Evolutionary conservation across 768 basidiomycete genomes (phyloP), one percentile per base, ranked within the genome.

Genomic region (Xanthoconium purpureum): DNA sequence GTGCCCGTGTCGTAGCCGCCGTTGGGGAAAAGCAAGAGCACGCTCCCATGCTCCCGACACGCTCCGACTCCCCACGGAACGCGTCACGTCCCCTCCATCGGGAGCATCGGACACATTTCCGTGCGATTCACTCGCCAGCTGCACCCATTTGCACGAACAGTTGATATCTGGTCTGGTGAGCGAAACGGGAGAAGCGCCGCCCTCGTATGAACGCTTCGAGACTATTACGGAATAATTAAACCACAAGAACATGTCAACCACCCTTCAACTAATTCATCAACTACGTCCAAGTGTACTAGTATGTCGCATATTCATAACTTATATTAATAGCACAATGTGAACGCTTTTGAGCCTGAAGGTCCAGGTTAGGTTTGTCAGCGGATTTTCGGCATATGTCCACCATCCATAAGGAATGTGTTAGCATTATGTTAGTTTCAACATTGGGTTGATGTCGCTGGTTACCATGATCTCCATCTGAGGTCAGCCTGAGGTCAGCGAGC

Each of bases 121-220:
- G 32, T 61, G 62, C 5, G 75, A 78, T 46, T 72, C 74, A 17
- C 66, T 78, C n/a, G 63, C 77, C 38, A 69, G 71, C n/a, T 76
- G 76, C 24, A 81, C 74, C 55, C 62, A 71, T 40, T 79, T 87
- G 56, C 94, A 89, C 63, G 94, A 93, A 67, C 79, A 87, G 28
- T 79, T 97, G 18, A 79, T 97, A 38, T 82, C 88, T 12, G 94
- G 95, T 24, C 85, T 87, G 68, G 89, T 89, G 69, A 88, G 80
- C 46, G 87, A 89, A 64, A 76, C 78, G 15, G 94, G 94, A 8
- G 94, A 97, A 69, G 80, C 81, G 9, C 94, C 95, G 0, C 95
- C 95, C n/a, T 54, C 58, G 5, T 68, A 68, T 49, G 61, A 63
- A 13, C 32, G n/a, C 24, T 20, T 42, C 37, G 50, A 30, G n/a